A percentile compares a stretch with the other conserved stretches of the same genome.
These are phyloP conservation scores for Amauroascus verrucosus DNA, from an alignment of 2,329 filamentous ascomycete genomes.

Conservation along the genomic window DNA sequence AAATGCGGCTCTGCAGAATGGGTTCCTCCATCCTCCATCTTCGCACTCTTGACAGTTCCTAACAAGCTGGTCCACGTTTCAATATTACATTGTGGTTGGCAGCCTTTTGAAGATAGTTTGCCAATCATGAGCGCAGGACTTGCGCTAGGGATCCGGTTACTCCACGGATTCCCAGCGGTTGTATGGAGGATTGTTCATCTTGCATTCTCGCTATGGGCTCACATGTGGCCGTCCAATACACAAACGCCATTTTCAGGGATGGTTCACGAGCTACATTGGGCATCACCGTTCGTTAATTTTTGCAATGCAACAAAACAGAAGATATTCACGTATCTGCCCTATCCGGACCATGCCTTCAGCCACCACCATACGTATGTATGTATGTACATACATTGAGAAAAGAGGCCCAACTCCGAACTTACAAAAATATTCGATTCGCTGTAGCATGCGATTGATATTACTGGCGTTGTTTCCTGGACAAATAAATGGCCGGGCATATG, in stretches of 20 bases:
- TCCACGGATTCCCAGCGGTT: conserved; percentile 1
- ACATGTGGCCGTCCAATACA: background rate
- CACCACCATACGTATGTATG: background rate
- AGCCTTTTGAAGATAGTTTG: background rate
- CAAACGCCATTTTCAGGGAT: background rate
- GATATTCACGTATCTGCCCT: background rate
- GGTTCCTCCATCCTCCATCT: background rate
- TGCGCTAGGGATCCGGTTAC: background rate
- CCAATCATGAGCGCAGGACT: conserved; percentile 2
- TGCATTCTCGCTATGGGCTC: background rate
- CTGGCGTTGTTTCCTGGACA: no score
- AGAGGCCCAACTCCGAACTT: background rate
- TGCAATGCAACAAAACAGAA: background rate
- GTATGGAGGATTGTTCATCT: background rate
- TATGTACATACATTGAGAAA: background rate
- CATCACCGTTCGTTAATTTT: conserved; percentile 1
- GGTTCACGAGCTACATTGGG: background rate
- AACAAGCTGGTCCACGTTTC: conserved; percentile 7
- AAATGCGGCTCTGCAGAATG: background rate
- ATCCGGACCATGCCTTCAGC: no score
- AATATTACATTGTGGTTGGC: background rate
- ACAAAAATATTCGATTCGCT: background rate
- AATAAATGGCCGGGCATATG: no score
- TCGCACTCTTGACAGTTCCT: background rate
- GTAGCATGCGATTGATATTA: background rate